Evolutionary conservation across 169 alveolate species (phyloP), one percentile per base, ranked within the genome.

Genomic region (Cardiosporidium cionae): DNA sequence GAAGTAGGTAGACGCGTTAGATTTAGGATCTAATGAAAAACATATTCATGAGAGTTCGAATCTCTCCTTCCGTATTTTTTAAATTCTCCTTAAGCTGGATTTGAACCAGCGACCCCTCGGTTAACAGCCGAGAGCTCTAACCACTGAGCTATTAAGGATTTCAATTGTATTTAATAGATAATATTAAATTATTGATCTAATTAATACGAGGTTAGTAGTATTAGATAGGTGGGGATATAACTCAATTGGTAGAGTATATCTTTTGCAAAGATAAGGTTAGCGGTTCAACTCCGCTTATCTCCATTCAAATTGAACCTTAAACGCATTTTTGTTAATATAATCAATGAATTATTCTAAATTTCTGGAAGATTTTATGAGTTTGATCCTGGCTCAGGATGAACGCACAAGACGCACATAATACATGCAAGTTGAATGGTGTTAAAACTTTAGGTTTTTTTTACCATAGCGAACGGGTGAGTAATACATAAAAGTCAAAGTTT

Each of bases 201-300:
- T n/a, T n/a, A n/a, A n/a, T n/a, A n/a, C n/a, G n/a, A n/a, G n/a
- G n/a, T n/a, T n/a, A n/a, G n/a, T n/a, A 44, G 34, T 3, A 3
- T 65, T 65, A 3, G 29, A 27, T 3, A 65, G 32, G 3, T 28
- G 71, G 53, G 72, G 72, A 32, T 6, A 7, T 66, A 66, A 25
- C 25, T 25, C 29, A 32, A 4, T 25, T 32, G 72, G 72, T 68
- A 68, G 74, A 68, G 34, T 68, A 68, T 23, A 35, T 68, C 66
- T 68, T 22, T 68, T 68, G 74, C 74, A 68, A 27, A 4, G 66
- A 27, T 33, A 53, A 52, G 3, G 72, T 1, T 44, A 69, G 75
- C 75, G 75, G 75, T 69, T 69, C 75, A 54, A 69, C 32, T 69
- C 73, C 75, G 75, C 75, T 69, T 69, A 44, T 35, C 70, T 69